These are phyloP conservation scores for Fusarium hainanense DNA, from an alignment of 2,329 filamentous ascomycete genomes.

Conservation along the genomic window DNA sequence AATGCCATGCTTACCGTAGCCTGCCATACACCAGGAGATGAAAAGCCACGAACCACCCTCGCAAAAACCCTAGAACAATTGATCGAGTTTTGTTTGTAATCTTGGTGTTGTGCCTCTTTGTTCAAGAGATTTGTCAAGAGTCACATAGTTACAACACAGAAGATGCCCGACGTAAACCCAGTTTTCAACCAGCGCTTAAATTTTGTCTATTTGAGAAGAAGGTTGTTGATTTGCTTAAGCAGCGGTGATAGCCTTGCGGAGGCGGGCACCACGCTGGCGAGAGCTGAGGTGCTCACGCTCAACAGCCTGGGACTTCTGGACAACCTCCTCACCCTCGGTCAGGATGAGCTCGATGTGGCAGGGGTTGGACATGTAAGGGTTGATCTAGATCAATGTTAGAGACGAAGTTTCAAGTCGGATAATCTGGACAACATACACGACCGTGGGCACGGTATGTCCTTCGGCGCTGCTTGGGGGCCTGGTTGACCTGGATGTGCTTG, in stretches of 20 bases:
- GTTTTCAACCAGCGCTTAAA: slow-evolving; percentile 42
- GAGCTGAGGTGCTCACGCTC: slow-evolving; percentile 82
- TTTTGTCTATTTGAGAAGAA: slow-evolving; percentile 38
- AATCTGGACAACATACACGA: slow-evolving; percentile 78
- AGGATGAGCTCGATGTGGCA: slow-evolving; percentile 99
- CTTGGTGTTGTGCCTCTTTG: slow-evolving; percentile 29
- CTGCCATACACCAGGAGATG: slow-evolving; percentile 54
- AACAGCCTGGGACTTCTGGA: slow-evolving; percentile 93
- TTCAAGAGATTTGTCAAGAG: slow-evolving; percentile 32
- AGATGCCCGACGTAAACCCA: slow-evolving; percentile 40
- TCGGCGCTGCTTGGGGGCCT: slow-evolving; percentile 99
- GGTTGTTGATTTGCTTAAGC: slow-evolving; percentile 59
- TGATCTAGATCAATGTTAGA: slow-evolving; percentile 75
- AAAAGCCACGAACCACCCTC: slow-evolving; percentile 54
- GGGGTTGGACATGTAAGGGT: slow-evolving; percentile 99
- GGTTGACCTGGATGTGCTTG: slow-evolving; percentile 99
- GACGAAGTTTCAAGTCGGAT: not conserved
- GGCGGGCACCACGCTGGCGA: slow-evolving; percentile 85
- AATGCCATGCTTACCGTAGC: slow-evolving; percentile 55
- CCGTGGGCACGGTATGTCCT: slow-evolving; percentile 99
- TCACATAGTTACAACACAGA: slow-evolving; percentile 38
- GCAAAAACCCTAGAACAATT: slow-evolving; percentile 48
- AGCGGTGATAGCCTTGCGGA: slow-evolving; percentile 72
- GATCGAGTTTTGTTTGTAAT: slow-evolving; percentile 37
- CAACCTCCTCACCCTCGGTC: slow-evolving; percentile 95